Evolutionary conservation across 371 early-diverging fungal genomes (phyloP).

Genomic region (Mortierella polycephala): DNA sequence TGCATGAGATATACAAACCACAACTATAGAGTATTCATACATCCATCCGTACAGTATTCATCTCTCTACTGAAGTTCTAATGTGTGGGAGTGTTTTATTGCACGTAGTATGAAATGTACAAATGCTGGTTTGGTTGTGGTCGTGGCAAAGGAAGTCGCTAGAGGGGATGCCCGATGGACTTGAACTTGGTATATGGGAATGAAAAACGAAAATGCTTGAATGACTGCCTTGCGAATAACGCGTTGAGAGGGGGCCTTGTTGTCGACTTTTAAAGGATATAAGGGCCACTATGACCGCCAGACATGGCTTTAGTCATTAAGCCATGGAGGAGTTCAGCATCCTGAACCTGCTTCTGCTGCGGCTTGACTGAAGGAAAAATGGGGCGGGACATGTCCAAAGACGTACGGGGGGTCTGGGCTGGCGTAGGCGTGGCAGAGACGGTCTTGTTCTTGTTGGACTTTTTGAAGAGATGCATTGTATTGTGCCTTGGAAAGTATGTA

Average conservation of each 20-base stretch:
- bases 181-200: no score
- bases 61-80: no score
- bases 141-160: no score
- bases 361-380: neutral
- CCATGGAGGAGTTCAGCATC: constrained; percentile 12
- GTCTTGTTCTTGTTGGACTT: constrained; percentile 26
- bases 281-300: constrained; percentile 9
- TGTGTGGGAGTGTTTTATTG: no score
- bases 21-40: no score
- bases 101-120: no score
- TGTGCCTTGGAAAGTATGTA: neutral
- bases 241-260: neutral
- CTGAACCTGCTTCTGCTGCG: constrained; percentile 18
- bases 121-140: no score
- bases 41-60: no score
- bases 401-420: constrained; percentile 19
- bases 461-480: constrained; percentile 21
- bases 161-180: no score
- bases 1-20: no score
- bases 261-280: constrained; percentile 9
- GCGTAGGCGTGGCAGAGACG: constrained; percentile 15
- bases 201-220: no score
- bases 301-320: constrained; percentile 17
- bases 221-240: no score
- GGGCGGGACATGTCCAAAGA: constrained; percentile 19